Evolutionary conservation across 768 basidiomycete species (phyloP).

Genomic region (Neoboletus subvelutipes): DNA sequence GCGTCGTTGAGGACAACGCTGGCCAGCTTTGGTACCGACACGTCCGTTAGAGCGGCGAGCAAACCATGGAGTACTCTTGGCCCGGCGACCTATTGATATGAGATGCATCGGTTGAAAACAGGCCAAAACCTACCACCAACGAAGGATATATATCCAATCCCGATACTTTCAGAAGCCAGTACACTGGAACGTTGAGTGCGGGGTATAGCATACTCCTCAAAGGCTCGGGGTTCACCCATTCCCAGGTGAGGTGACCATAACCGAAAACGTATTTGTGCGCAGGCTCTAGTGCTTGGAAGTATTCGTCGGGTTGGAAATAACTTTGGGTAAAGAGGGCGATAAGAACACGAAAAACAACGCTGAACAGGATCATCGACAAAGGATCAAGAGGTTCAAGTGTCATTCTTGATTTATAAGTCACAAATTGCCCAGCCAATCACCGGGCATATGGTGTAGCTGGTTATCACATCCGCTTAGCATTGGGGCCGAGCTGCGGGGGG

Average conservation of each 20-base stretch:
- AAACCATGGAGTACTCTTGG: conserved; percentile 76
- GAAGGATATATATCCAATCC: conserved; percentile 49
- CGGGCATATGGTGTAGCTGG: conserved; percentile 42
- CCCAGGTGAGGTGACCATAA: conserved; percentile 93
- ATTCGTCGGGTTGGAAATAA: conserved; percentile 97
- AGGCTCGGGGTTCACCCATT: conserved; percentile 74
- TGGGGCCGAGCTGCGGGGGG: conserved; percentile 35
- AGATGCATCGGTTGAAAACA: not conserved
- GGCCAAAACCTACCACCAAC: conserved; percentile 57
- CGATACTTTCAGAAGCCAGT: conserved; percentile 61
- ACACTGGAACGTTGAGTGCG: conserved; percentile 74
- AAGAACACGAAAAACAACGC: conserved; percentile 51
- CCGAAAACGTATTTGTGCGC: conserved; percentile 89
- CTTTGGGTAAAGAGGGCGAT: conserved; percentile 74
- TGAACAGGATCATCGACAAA: conserved; percentile 26
- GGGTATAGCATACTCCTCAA: conserved; percentile 85
- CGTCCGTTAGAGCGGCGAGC: conserved; percentile 80
- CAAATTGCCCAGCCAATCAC: not conserved
- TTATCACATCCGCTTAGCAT: conserved; percentile 43
- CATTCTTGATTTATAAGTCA: not conserved
- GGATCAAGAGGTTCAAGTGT: not conserved
- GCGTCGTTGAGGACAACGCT: conserved; percentile 53
- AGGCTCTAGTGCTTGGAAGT: conserved; percentile 91
- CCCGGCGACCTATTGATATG: conserved; percentile 52
- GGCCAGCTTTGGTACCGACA: conserved; percentile 66